A percentile compares a stretch with the other conserved stretches of the same genome.
These are phyloP conservation scores for Ustilago loliicola DNA, from an alignment of 1,284 basidiomycete genomes.

Conservation along the genomic window DNA sequence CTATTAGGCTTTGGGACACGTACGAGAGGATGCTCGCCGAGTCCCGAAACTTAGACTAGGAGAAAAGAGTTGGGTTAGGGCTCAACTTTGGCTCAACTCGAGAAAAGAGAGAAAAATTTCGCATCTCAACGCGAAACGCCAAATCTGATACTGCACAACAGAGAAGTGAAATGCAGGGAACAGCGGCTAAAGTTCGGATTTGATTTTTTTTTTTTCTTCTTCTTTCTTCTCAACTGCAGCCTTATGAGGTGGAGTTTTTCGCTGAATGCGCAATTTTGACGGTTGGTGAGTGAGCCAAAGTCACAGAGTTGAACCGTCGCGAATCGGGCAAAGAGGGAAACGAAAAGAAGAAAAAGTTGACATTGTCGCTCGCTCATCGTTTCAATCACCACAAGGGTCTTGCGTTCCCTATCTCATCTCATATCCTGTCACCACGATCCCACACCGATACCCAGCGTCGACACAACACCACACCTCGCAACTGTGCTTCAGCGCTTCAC, in stretches of 20 bases:
- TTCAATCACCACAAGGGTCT: slow-evolving; percentile 3
- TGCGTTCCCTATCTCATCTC: slow-evolving; percentile 1
- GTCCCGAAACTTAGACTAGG: neutral
- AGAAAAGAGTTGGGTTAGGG: too few relatives aligned
- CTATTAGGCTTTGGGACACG: neutral
- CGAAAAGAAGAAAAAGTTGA: slow-evolving; percentile 2
- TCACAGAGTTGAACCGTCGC: neutral
- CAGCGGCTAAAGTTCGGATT: neutral
- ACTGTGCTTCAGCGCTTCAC: neutral
- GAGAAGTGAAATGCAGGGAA: too few relatives aligned
- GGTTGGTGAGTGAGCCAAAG: neutral
- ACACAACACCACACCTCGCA: neutral
- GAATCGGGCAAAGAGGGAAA: slow-evolving; percentile 4
- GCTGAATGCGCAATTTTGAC: neutral
- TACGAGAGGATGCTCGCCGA: neutral
- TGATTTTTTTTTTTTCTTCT: neutral
- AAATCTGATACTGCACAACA: too few relatives aligned
- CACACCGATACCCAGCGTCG: neutral
- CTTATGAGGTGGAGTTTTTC: slow-evolving; percentile 2
- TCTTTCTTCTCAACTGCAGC: neutral
- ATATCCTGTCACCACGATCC: neutral
- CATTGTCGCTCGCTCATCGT: neutral
- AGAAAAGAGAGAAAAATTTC: slow-evolving; percentile 8
- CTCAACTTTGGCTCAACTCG: neutral
- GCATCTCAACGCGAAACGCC: neutral